A percentile compares a stretch with the other conserved stretches of the same genome.
phyloP scores from a whole-genome alignment of 1,284 basidiomycete species.

The Ceratorhiza oryzae-sativae region DNA sequence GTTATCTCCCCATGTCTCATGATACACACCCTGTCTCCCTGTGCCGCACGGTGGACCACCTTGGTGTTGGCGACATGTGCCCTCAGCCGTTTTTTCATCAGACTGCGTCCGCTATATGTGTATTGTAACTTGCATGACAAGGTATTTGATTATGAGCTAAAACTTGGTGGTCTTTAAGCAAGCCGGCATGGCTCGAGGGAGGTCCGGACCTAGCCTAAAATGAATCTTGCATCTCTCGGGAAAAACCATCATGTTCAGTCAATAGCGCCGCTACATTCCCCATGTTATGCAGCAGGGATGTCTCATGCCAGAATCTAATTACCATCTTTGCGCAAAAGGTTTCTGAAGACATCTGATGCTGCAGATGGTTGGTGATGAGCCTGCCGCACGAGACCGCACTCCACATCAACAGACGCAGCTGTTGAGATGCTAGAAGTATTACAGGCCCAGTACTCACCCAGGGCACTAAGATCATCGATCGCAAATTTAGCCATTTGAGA shows the following conservation, averaged over 20 bases:
- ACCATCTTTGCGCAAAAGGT: constrained; percentile 17
- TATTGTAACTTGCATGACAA: constrained; percentile 14
- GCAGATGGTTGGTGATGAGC: background rate
- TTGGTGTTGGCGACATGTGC: constrained; percentile 15
- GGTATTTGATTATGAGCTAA: constrained; percentile 13
- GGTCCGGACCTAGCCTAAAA: no score
- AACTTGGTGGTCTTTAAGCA: no score
- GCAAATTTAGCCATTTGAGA: no score
- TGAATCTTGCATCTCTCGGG: no score
- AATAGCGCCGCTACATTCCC: background rate
- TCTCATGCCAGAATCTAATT: background rate
- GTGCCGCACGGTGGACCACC: constrained; percentile 36
- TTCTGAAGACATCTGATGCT: constrained; percentile 2
- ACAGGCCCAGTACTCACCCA: no score
- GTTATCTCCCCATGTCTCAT: background rate
- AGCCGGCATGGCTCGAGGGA: no score
- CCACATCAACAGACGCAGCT: background rate
- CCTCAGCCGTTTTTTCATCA: constrained; percentile 19
- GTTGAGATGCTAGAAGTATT: no score
- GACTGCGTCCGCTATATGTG: constrained; percentile 34
- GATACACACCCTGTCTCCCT: background rate
- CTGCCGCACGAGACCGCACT: background rate
- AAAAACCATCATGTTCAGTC: background rate
- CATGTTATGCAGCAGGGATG: background rate
- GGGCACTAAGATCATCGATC: no score